Evolutionary conservation across 495 filamentous ascomycete genomes (phyloP), one percentile per base, ranked within the genome.

Genomic region (Podospora bellae-mahoneyi): DNA sequence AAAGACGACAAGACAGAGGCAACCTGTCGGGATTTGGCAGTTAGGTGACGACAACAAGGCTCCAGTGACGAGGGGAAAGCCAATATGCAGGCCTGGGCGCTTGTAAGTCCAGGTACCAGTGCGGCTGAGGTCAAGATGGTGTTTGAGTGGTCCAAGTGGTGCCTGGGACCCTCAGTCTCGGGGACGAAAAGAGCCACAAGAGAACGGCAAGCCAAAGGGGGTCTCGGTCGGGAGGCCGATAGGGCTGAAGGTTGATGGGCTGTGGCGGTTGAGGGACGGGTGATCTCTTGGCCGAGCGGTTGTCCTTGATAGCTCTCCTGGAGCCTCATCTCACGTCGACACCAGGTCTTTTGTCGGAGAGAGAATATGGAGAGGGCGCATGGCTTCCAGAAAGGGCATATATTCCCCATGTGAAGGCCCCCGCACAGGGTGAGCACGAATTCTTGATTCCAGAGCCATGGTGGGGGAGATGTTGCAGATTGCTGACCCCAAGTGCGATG

Each of bases 241-340:
- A 70, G 65, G 68, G 68, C 68, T 70, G 65, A 67, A 28, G 61
- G 68, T 61, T 70, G 68, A 67, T 27, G 61, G 61, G 61, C 61
- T 63, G 34, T 63, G 61, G 23, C 19, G 6, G 39, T 27, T 48
- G 39, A 10, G 39, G 39, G 39, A 48, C 6, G 39, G 39, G 7
- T 18, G 39, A 10, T 48, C 39, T 48, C 39, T 48, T 10, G 39
- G 39, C 39, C 39, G 39, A 48, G 39, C 13, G 39, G 39, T 48
- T 48, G 39, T 48, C 39, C 39, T 48, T 13, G 39, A 48, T 48
- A 13, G 13, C 39, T 48, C 39, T 48, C 39, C 39, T 48, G 39
- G 39, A 48, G 39, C 39, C 39, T 48, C 39, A 48, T 48, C 39
- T 48, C 39, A 48, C 13, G 39, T 48, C 39, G 39, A 48, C 56